Conservation (phyloP, 1,284 basidiomycete genomes). For the Ganoderma sinense region DNA sequence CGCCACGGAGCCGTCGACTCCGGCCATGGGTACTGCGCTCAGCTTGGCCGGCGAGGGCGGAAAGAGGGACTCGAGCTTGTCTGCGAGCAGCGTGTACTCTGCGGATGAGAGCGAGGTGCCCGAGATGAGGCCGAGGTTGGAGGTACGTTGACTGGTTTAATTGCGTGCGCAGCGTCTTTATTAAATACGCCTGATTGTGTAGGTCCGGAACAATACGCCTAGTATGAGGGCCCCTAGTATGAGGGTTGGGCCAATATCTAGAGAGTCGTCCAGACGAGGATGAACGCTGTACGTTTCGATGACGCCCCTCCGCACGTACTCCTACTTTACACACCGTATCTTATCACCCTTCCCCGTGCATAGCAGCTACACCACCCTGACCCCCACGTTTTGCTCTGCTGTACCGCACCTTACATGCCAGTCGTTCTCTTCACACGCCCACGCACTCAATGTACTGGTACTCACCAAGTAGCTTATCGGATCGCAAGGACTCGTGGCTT, state of each 20-base stretch:
- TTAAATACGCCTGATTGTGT: background rate
- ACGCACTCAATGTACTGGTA: background rate
- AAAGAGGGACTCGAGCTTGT: slow-evolving; percentile 27
- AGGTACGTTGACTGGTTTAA: slow-evolving; percentile 12
- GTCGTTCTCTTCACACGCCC: background rate
- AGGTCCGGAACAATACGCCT: slow-evolving; percentile 37
- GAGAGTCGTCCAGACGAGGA: slow-evolving; percentile 19
- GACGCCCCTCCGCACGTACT: background rate
- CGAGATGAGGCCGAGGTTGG: slow-evolving; percentile 18
- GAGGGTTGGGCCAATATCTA: background rate
- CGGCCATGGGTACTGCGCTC: slow-evolving; percentile 29
- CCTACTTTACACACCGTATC: background rate
- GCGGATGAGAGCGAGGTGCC: slow-evolving; percentile 18
- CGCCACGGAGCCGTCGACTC: slow-evolving; percentile 36
- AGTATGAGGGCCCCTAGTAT: slow-evolving; percentile 6
- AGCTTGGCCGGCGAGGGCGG: slow-evolving; percentile 45
- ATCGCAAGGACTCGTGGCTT: background rate
- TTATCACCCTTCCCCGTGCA: background rate
- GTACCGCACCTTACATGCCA: slow-evolving; percentile 10
- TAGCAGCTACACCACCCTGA: background rate
- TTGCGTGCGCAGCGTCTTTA: background rate
- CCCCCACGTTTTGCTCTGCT: slow-evolving; percentile 2
- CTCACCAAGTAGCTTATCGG: background rate
- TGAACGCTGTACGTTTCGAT: background rate
- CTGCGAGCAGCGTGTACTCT: slow-evolving; percentile 24